phyloP scores from a whole-genome alignment of 139 green algal genomes.

The Chara braunii region DNA sequence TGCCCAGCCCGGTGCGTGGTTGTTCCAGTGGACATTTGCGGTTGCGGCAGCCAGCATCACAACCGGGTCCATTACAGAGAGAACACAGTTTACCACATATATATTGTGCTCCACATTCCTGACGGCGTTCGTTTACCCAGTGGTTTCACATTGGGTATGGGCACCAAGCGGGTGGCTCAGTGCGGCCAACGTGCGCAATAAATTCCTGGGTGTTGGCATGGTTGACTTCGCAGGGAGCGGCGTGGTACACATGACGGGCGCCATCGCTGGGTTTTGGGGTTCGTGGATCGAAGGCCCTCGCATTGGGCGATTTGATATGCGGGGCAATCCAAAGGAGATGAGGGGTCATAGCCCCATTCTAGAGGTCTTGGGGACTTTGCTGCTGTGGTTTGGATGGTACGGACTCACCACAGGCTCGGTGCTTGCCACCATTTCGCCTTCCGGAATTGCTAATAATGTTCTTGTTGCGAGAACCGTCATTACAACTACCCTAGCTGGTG shows the following conservation, averaged over 20 bases:
- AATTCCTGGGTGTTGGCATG: conserved; percentile 30
- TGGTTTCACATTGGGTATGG: conserved; percentile 57
- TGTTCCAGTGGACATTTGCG: conserved; percentile 43
- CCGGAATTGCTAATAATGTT: background rate
- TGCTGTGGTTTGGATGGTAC: conserved; percentile 78
- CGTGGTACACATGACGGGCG: conserved; percentile 55
- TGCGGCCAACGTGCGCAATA: conserved; percentile 12
- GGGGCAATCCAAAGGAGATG: conserved; percentile 49
- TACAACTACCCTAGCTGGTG: conserved; percentile 61
- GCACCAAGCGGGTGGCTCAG: conserved; percentile 43
- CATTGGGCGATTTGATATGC: conserved; percentile 77
- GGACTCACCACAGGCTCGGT: conserved; percentile 65
- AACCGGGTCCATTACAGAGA: conserved; percentile 35
- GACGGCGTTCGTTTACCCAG: conserved; percentile 56
- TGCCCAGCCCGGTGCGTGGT: too few relatives aligned
- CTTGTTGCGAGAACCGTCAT: conserved; percentile 49
- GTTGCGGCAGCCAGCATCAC: conserved; percentile 36
- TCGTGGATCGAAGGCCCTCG: conserved; percentile 76
- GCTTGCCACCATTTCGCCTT: too few relatives aligned
- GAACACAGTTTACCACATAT: conserved; percentile 45
- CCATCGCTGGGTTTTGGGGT: conserved; percentile 48
- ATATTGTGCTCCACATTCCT: conserved; percentile 50
- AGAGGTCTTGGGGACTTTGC: conserved; percentile 59
- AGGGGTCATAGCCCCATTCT: conserved; percentile 60
- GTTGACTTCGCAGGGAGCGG: conserved; percentile 52